phyloP scores from a whole-genome alignment of 1,139 yeast species.

The Sugiyamaella xylanicola region DNA sequence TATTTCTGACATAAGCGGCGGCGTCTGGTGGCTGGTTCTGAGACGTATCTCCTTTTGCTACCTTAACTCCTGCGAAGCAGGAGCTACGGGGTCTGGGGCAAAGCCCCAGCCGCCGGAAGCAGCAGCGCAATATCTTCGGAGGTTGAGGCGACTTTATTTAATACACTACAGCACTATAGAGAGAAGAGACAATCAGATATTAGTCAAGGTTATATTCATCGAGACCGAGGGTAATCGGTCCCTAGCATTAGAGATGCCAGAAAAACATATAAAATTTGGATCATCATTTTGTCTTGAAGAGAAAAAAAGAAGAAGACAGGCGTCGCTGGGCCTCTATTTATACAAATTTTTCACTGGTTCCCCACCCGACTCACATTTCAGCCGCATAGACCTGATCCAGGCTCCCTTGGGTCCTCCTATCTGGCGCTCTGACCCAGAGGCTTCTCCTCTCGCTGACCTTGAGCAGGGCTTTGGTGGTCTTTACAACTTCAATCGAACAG shows the following conservation, averaged over 20 bases:
- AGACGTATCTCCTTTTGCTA: not conserved
- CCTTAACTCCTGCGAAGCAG: not conserved
- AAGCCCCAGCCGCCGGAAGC: conserved; percentile 2
- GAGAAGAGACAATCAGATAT: conserved; percentile 27
- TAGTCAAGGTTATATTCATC: conserved; percentile 38
- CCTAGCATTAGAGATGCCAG: conserved; percentile 43
- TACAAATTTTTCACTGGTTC: conserved; percentile 12
- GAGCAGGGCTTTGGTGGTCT: not conserved
- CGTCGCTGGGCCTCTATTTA: conserved; percentile 1
- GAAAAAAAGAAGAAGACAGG: conserved; percentile 7
- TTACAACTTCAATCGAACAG: too few species aligned
- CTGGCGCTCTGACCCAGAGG: not conserved
- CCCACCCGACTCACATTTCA: too few species aligned
- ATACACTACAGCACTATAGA: not conserved
- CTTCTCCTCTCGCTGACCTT: not conserved
- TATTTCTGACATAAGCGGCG: not conserved
- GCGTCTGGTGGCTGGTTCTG: too few species aligned
- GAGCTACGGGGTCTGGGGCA: too few species aligned
- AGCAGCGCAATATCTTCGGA: not conserved
- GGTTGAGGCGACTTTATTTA: not conserved
- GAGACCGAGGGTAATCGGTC: conserved; percentile 30
- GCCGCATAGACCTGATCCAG: too few species aligned
- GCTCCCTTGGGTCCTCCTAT: too few species aligned
- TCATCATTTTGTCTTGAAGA: conserved; percentile 30
- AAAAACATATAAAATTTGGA: conserved; percentile 30